Evolutionary conservation across 805 yeast genomes (phyloP), one percentile per base, ranked within the genome.

Genomic region (Candida khao-thaluensis): DNA sequence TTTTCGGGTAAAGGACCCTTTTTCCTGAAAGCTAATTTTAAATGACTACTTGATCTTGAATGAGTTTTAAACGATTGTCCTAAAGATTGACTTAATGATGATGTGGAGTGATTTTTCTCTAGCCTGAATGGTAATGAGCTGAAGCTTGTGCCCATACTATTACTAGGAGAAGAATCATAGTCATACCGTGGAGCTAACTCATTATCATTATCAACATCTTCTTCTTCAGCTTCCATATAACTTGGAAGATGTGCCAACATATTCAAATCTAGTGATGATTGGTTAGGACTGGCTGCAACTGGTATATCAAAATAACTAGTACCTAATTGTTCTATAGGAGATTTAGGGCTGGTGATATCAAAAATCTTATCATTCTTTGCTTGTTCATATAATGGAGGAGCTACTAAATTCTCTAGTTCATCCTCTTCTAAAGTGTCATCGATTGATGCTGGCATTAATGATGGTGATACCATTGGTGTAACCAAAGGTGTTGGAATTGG

Each of bases 381-480:
- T 40, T 64, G 54, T 26, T 65, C 63, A 48, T 71, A 71, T 21
- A 69, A 31, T 4, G 76, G 76, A 17, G 76, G 76, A 6, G 74
- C 74, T 2, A 56, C 60, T 17, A 50, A 53, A 5, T 53, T 44
- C 28, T 53, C 61, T n/a, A 50, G 43, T 10, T 54, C 60, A 17
- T 49, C 45, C 9, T 51, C 59, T 10, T 46, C 56, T n/a, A 42
- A 45, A 12, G 41, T 49, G 5, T 49, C 53, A 11, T 38, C 42
- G 12, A 33, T 24, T 11, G 29, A 15, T 11, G 27, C 18, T 2
- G 35, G 30, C 7, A 18, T 7, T 11, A 3, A 40, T 20, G 37
- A 17, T 5, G 38, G 30, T 17, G 42, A 38, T 8, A 16, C 45
- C 7, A 30, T 4, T 14, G 37, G 37, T 4, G 46, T 24, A 10